phyloP scores from a whole-genome alignment of 305 asterid species.

The Solanum aculeatissimum region DNA sequence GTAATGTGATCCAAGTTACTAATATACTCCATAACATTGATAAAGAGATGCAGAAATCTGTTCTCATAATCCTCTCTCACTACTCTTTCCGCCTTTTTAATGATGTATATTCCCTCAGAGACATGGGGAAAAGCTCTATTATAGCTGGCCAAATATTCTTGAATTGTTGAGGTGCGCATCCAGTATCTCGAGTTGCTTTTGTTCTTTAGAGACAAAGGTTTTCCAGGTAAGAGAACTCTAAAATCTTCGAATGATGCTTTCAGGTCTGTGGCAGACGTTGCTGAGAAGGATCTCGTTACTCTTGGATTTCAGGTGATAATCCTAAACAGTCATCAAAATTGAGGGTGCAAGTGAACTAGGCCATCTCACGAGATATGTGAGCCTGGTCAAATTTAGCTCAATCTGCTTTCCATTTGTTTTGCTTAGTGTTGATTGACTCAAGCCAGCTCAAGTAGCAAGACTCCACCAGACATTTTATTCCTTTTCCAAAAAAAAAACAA shows the following conservation, averaged over 20 bases:
- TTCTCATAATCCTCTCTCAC: constrained; percentile 5
- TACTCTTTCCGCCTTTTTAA: background rate
- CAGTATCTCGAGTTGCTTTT: background rate
- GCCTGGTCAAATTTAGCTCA: background rate
- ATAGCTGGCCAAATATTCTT: constrained; percentile 90
- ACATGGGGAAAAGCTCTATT: constrained; percentile 84
- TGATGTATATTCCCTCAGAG: constrained; percentile 41
- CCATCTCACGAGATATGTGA: background rate
- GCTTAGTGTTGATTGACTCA: background rate
- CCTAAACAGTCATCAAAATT: constrained; percentile 1
- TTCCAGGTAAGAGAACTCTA: background rate
- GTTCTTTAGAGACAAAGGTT: background rate
- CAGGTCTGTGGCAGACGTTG: constrained; percentile 80
- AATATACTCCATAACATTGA: background rate
- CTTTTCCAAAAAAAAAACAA: background rate
- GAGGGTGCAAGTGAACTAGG: background rate
- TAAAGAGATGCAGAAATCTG: background rate
- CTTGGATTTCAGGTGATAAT: constrained; percentile 94
- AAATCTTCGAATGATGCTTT: background rate
- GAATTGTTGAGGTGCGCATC: constrained; percentile 63
- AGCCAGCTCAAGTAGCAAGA: background rate
- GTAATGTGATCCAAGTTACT: constrained; percentile 21
- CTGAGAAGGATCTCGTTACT: constrained; percentile 85
- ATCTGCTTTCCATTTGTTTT: background rate
- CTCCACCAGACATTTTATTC: background rate